These are phyloP conservation scores for Botrytis tulipae DNA, from an alignment of 2,329 filamentous ascomycete species.

Conservation along the genomic window DNA sequence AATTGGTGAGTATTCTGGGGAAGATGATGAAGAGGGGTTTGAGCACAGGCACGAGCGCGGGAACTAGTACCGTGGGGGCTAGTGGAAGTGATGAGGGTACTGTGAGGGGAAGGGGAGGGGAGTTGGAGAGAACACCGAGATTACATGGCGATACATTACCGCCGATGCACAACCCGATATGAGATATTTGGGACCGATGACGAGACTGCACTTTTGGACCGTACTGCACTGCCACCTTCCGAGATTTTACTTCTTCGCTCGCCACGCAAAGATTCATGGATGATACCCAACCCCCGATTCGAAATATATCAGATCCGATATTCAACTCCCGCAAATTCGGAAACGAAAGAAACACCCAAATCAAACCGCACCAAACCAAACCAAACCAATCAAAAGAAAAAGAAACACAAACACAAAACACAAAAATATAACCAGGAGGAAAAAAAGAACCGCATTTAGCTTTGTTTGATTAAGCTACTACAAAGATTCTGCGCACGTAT, in stretches of 20 bases:
- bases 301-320: not conserved
- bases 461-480: not conserved
- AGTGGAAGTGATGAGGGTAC: slow-evolving; percentile 17
- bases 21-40: slow-evolving; percentile 80
- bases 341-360: not conserved
- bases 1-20: slow-evolving; percentile 80
- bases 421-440: not conserved
- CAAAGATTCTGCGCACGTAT: not conserved
- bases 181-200: not conserved
- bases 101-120: not conserved
- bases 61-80: slow-evolving; percentile 29
- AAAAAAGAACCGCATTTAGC: not conserved
- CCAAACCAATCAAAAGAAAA: not conserved
- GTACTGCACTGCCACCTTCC: not conserved
- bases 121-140: not conserved
- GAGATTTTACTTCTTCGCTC: not conserved
- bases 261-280: not conserved
- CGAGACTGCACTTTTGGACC: not conserved
- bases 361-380: too few species aligned
- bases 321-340: not conserved
- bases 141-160: not conserved
- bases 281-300: not conserved
- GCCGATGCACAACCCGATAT: slow-evolving; percentile 18
- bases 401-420: not conserved
- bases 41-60: slow-evolving; percentile 26